Evolutionary conservation across 352 stramenopile species (phyloP).

Genomic region (Phytophthora hybrid): DNA sequence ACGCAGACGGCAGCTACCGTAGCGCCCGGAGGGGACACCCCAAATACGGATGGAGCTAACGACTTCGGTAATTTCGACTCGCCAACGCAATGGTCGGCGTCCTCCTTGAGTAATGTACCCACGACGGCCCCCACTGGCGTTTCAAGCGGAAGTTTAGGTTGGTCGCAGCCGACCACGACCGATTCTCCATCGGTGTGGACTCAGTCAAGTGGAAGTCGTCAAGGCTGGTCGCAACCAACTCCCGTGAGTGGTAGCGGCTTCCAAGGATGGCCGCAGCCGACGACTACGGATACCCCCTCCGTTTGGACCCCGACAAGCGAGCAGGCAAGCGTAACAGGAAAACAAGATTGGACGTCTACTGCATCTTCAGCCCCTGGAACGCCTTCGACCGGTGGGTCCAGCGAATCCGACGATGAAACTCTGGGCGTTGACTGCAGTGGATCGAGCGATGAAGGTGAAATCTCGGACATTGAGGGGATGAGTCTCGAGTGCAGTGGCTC

Average conservation of each 20-base stretch:
- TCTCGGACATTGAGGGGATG: background rate
- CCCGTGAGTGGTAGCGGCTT: background rate
- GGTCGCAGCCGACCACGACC: slow-evolving; percentile 11
- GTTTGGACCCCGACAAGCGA: slow-evolving; percentile 10
- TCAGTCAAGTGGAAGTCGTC: slow-evolving; percentile 4
- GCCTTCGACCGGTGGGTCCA: slow-evolving; percentile 2
- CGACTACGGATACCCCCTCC: background rate
- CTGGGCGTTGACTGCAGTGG: slow-evolving; percentile 20
- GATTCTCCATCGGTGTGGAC: slow-evolving; percentile 3
- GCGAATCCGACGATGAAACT: slow-evolving; percentile 13
- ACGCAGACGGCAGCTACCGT: slow-evolving; percentile 23
- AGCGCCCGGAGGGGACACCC: background rate
- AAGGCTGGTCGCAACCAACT: slow-evolving; percentile 1
- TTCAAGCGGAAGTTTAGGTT: slow-evolving; percentile 7
- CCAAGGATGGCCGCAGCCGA: background rate
- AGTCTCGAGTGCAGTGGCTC: slow-evolving; percentile 38
- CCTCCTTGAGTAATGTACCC: slow-evolving; percentile 15
- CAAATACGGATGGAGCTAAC: slow-evolving; percentile 2
- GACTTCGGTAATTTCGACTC: slow-evolving; percentile 21
- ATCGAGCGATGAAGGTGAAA: slow-evolving; percentile 4
- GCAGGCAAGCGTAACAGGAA: slow-evolving; percentile 7
- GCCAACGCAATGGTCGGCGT: slow-evolving; percentile 8
- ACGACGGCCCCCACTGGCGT: background rate
- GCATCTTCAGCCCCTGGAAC: background rate
- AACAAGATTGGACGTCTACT: slow-evolving; percentile 2